Conservation (phyloP, 2,329 filamentous ascomycete genomes). For the Neonectria ditissima region DNA sequence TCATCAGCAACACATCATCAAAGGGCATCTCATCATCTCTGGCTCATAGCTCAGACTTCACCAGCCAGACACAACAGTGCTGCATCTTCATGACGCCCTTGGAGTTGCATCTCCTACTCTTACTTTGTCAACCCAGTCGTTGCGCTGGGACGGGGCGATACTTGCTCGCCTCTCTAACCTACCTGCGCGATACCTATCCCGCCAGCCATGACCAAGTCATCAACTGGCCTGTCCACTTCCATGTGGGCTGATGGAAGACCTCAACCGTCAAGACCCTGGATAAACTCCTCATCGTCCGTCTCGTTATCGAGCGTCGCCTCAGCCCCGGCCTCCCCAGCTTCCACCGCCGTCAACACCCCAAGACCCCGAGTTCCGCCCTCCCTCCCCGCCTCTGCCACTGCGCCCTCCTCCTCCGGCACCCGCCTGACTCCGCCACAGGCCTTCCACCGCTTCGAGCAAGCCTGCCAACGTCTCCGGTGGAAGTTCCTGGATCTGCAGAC, state of each 20-base stretch:
- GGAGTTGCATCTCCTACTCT: not conserved
- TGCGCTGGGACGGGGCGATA: not conserved
- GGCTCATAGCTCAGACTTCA: not conserved
- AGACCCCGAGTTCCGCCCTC: not conserved
- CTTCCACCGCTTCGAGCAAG: constrained; percentile 69
- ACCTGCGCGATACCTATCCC: not conserved
- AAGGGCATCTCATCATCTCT: not conserved
- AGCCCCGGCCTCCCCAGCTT: not conserved
- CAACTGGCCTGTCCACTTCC: constrained; percentile 37
- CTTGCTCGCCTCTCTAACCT: not conserved
- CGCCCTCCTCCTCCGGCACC: constrained; percentile 15
- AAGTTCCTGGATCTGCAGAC: constrained; percentile 70
- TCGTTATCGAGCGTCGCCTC: constrained; percentile 30
- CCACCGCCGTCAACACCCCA: not conserved
- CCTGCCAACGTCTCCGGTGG: constrained; percentile 71
- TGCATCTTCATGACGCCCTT: not conserved
- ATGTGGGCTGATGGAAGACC: constrained; percentile 42
- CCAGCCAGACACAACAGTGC: not conserved
- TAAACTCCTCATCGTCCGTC: constrained; percentile 26
- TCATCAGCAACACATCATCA: not conserved
- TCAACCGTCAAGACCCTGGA: constrained; percentile 7
- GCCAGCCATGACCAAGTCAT: constrained; percentile 32
- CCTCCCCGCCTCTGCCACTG: not conserved
- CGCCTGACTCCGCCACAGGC: constrained; percentile 54
- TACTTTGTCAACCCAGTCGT: not conserved